A percentile compares a stretch with the other conserved stretches of the same genome.
phyloP scores from a whole-genome alignment of 202 grass and related monocot genomes.

The Sporobolus alterniflorus region DNA sequence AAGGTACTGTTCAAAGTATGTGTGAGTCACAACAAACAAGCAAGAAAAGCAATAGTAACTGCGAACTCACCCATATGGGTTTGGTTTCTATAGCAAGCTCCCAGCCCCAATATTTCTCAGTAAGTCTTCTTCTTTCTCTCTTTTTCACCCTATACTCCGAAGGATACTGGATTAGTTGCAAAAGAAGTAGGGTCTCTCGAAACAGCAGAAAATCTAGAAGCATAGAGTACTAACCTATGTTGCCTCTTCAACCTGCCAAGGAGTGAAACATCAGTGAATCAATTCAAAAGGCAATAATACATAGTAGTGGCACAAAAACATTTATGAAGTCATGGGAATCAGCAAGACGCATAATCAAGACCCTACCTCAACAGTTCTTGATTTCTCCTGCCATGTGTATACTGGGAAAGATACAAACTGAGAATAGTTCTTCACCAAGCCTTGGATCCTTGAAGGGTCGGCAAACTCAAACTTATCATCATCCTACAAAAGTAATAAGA shows the following conservation, averaged over 20 bases:
- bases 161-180: conserved; percentile 1
- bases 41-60: too few relatives aligned
- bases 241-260: conserved; percentile 67
- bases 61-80: conserved; percentile 76
- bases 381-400: conserved; percentile 90
- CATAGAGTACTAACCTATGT: conserved; percentile 12
- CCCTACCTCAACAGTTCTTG: conserved; percentile 74
- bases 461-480: conserved; percentile 86
- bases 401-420: conserved; percentile 93
- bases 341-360: conserved; percentile 11
- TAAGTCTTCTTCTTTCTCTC: conserved; percentile 61
- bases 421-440: conserved; percentile 86
- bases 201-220: not conserved
- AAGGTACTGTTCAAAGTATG: too few relatives aligned
- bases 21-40: too few relatives aligned
- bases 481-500: conserved; percentile 43
- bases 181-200: not conserved
- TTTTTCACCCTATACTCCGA: too few relatives aligned
- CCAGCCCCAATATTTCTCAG: conserved; percentile 90
- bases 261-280: not conserved
- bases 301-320: not conserved
- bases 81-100: conserved; percentile 85
- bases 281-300: not conserved
- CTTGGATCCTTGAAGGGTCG: conserved; percentile 74
- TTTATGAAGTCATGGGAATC: not conserved